A percentile compares a stretch with the other conserved stretches of the same genome.
Evolutionary conservation across 768 basidiomycete species (phyloP).

Genomic region (Punctularia strigosozonata): DNA sequence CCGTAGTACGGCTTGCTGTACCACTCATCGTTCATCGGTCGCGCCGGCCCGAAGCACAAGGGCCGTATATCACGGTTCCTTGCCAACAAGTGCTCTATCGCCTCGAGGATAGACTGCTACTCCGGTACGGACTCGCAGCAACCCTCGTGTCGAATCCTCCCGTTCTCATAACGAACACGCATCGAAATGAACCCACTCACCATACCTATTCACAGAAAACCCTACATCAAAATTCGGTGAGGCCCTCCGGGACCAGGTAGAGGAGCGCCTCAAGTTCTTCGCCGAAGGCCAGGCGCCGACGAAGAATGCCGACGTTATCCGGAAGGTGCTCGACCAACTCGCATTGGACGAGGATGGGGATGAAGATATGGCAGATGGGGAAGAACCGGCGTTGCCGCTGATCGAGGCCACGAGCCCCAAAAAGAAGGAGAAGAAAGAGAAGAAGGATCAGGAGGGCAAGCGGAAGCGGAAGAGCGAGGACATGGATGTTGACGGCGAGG

Average conservation of each 20-base stretch:
- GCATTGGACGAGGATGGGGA: slow-evolving; percentile 53
- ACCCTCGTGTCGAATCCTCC: neutral
- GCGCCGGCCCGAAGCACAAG: slow-evolving; percentile 89
- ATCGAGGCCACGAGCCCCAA: slow-evolving; percentile 38
- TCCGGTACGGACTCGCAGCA: slow-evolving; percentile 36
- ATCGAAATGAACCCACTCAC: neutral
- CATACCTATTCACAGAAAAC: slow-evolving; percentile 34
- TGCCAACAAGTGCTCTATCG: slow-evolving; percentile 97
- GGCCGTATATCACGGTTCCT: slow-evolving; percentile 98
- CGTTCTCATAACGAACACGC: neutral
- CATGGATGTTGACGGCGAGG: slow-evolving; percentile 39
- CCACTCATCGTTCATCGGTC: slow-evolving; percentile 93
- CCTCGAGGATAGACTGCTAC: slow-evolving; percentile 93
- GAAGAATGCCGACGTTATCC: slow-evolving; percentile 89
- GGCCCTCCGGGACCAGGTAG: slow-evolving; percentile 86
- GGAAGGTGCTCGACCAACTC: slow-evolving; percentile 74
- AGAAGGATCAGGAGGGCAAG: slow-evolving; percentile 39
- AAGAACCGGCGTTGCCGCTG: slow-evolving; percentile 41
- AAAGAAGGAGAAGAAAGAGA: slow-evolving; percentile 36
- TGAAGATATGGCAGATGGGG: slow-evolving; percentile 38
- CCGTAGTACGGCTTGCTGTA: slow-evolving; percentile 90
- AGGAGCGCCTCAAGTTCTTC: slow-evolving; percentile 91
- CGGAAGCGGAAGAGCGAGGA: slow-evolving; percentile 58
- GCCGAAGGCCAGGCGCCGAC: slow-evolving; percentile 81
- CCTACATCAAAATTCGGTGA: slow-evolving; percentile 93